Conservation (phyloP, 805 yeast species). For the Yarrowia alimentaria region DNA sequence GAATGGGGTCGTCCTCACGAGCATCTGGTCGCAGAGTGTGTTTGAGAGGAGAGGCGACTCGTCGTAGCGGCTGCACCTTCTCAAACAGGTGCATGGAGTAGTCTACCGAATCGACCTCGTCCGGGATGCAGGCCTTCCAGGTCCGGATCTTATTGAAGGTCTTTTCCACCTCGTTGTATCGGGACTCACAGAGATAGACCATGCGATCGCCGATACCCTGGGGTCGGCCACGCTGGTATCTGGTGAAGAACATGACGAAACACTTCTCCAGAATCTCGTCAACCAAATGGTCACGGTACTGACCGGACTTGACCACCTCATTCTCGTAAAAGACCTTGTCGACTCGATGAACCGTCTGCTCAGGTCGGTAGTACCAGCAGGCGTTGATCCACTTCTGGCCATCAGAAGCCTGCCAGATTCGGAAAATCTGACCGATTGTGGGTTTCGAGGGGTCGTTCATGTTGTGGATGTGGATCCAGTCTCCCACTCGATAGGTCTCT, state of each 20-base stretch:
- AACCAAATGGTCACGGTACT: constrained; percentile 88
- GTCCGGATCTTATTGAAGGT: constrained; percentile 93
- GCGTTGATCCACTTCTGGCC: constrained; percentile 87
- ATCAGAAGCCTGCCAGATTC: constrained; percentile 80
- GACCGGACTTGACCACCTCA: constrained; percentile 96
- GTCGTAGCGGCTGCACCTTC: constrained; percentile 67
- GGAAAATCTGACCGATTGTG: constrained; percentile 87
- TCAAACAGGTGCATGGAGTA: constrained; percentile 59
- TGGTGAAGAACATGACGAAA: constrained; percentile 89
- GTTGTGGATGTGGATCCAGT: constrained; percentile 87
- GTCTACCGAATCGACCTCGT: constrained; percentile 75
- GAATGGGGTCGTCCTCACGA: constrained; percentile 66
- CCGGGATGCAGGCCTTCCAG: constrained; percentile 98
- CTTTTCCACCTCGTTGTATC: constrained; percentile 88
- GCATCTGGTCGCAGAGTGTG: constrained; percentile 75
- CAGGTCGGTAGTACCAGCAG: constrained; percentile 98
- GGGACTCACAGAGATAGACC: constrained; percentile 88
- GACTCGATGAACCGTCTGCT: constrained; percentile 91
- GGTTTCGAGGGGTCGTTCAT: constrained; percentile 88
- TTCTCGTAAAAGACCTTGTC: constrained; percentile 88
- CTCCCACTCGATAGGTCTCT: constrained; percentile 78
- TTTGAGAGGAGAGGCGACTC: constrained; percentile 81
- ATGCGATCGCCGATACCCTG: constrained; percentile 64
- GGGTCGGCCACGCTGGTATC: constrained; percentile 93
- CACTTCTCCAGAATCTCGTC: constrained; percentile 91